Conservation (phyloP, 352 stramenopile species). For the Pythium grandisporangium region DNA sequence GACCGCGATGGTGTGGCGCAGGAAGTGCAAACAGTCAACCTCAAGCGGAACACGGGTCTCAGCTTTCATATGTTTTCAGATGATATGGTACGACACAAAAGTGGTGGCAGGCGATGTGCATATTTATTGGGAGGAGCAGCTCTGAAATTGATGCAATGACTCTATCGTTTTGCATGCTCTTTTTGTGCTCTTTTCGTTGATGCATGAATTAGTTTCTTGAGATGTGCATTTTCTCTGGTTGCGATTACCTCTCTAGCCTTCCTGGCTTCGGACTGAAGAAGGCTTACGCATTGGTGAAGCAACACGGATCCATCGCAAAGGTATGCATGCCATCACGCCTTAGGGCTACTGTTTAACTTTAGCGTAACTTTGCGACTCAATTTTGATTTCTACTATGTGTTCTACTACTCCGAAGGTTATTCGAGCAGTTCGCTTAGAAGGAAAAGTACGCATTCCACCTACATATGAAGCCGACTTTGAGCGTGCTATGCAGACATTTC, state of each 20-base stretch:
- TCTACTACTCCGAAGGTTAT: slow-evolving; percentile 41
- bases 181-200: background rate
- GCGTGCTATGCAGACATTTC: slow-evolving; percentile 54
- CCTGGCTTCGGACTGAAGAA: slow-evolving; percentile 80
- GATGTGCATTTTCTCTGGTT: slow-evolving; percentile 90
- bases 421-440: slow-evolving; percentile 43
- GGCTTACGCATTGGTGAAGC: slow-evolving; percentile 57
- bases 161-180: too few species aligned
- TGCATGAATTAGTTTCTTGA: slow-evolving; percentile 84
- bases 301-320: slow-evolving; percentile 58
- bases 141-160: too few species aligned
- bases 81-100: slow-evolving; percentile 51
- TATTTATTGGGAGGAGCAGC: background rate
- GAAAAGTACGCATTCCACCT: slow-evolving; percentile 36
- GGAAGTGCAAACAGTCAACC: slow-evolving; percentile 65
- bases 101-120: background rate
- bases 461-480: slow-evolving; percentile 60
- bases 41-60: slow-evolving; percentile 68
- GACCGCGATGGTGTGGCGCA: slow-evolving; percentile 82
- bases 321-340: too few species aligned
- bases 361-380: too few species aligned
- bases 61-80: slow-evolving; percentile 78
- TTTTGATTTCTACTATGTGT: too few species aligned
- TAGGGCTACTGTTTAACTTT: too few species aligned
- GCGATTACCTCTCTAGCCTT: slow-evolving; percentile 83